Percentiles rank a stretch among this genome's conserved stretches.
Conservation (phyloP, 768 basidiomycete species). For the Favolaschia claudopus region DNA sequence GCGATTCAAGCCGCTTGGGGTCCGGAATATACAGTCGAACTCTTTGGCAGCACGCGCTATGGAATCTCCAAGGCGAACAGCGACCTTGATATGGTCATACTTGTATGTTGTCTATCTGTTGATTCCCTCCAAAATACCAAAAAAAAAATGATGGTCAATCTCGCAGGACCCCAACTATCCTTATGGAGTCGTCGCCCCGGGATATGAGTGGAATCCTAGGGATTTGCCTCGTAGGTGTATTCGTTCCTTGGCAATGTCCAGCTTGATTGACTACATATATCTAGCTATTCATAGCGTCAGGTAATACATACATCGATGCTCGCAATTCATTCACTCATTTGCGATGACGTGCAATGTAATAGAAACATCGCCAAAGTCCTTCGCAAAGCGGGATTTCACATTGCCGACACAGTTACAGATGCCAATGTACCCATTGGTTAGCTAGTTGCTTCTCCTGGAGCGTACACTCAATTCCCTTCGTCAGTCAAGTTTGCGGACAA, state of each 20-base stretch:
- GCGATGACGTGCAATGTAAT: too few species aligned
- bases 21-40: constrained; percentile 15
- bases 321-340: neutral
- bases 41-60: constrained; percentile 31
- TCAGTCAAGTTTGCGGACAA: constrained; percentile 62
- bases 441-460: neutral
- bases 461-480: too few species aligned
- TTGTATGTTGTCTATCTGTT: constrained; percentile 43
- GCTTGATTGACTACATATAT: constrained; percentile 20
- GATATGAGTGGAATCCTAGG: neutral
- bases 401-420: constrained; percentile 35
- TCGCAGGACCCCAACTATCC: constrained; percentile 33
- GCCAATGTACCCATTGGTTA: constrained; percentile 54
- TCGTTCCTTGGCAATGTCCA: neutral
- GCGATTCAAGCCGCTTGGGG: constrained; percentile 21
- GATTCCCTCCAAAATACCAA: neutral
- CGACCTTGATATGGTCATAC: constrained; percentile 39
- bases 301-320: constrained; percentile 19
- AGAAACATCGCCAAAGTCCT: constrained; percentile 43
- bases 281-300: constrained; percentile 39
- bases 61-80: constrained; percentile 26
- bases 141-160: neutral
- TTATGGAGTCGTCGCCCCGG: constrained; percentile 26
- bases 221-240: constrained; percentile 16
- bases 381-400: constrained; percentile 41